Conservation (phyloP, 2,329 filamentous ascomycete genomes). For the Penicillium freii region DNA sequence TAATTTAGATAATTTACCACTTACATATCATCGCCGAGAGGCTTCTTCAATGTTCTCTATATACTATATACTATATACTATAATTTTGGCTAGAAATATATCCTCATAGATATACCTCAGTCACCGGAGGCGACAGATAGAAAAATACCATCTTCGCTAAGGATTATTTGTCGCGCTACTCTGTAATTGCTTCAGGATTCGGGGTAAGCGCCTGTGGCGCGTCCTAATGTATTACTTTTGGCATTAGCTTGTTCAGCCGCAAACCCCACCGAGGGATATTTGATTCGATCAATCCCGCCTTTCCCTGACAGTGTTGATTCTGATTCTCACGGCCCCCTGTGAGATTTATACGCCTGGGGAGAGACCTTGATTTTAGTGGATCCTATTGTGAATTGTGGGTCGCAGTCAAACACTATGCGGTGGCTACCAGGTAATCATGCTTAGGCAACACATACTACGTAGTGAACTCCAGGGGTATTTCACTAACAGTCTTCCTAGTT, state of each 20-base stretch:
- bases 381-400: not conserved
- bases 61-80: too few relatives aligned
- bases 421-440: not conserved
- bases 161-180: not conserved
- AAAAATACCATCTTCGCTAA: too few relatives aligned
- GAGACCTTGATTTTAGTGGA: not conserved
- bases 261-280: not conserved
- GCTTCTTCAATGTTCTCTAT: too few relatives aligned
- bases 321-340: not conserved
- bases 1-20: too few relatives aligned
- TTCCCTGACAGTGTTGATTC: not conserved
- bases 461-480: not conserved
- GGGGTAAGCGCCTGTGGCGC: not conserved
- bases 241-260: not conserved
- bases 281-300: not conserved
- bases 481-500: not conserved
- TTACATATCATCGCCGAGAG: too few relatives aligned
- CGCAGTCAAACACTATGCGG: not conserved
- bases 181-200: not conserved
- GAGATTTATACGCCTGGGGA: not conserved
- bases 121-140: too few relatives aligned
- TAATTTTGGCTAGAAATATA: too few relatives aligned
- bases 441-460: not conserved
- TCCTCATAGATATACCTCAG: too few relatives aligned
- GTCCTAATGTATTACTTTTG: not conserved